Evolutionary conservation across 306 rosid genomes (phyloP).

Genomic region (Lathyrus tuberosus): DNA sequence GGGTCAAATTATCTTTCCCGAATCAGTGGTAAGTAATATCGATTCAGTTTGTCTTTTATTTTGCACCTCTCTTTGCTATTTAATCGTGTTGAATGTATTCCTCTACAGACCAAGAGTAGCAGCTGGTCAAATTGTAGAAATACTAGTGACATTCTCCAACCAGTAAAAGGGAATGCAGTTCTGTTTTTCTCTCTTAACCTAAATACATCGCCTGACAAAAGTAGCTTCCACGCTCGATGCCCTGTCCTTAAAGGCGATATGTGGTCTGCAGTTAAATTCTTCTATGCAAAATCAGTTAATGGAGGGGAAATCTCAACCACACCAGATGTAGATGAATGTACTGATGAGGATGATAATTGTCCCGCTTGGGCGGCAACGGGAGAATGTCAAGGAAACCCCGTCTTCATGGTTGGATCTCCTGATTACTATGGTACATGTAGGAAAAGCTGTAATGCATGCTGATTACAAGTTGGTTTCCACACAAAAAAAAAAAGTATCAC

Average conservation of each 20-base stretch:
- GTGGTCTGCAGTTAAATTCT: conserved; percentile 73
- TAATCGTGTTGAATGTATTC: conserved; percentile 28
- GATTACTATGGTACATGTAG: conserved; percentile 95
- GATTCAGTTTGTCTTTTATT: background rate
- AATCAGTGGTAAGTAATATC: conserved; percentile 58
- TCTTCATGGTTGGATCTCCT: conserved; percentile 85
- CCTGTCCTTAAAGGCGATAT: conserved; percentile 71
- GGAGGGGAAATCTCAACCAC: conserved; percentile 37
- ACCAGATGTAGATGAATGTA: conserved; percentile 54
- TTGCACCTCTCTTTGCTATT: conserved; percentile 9
- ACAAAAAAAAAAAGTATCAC: background rate
- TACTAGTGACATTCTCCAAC: conserved; percentile 49
- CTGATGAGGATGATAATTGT: conserved; percentile 66
- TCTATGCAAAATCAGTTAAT: conserved; percentile 50
- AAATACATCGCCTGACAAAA: conserved; percentile 60
- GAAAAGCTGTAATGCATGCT: conserved; percentile 79
- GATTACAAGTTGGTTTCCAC: conserved; percentile 36
- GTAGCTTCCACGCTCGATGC: conserved; percentile 69
- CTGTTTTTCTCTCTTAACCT: conserved; percentile 67
- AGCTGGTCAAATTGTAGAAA: conserved; percentile 56
- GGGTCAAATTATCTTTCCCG: conserved; percentile 69
- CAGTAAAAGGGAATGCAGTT: conserved; percentile 78
- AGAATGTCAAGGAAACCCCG: conserved; percentile 78
- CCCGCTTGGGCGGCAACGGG: conserved; percentile 75
- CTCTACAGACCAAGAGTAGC: conserved; percentile 52